Evolutionary conservation across 106 monocot species (phyloP), one percentile per base, ranked within the genome.

Genomic region (Dioscorea dumetorum): DNA sequence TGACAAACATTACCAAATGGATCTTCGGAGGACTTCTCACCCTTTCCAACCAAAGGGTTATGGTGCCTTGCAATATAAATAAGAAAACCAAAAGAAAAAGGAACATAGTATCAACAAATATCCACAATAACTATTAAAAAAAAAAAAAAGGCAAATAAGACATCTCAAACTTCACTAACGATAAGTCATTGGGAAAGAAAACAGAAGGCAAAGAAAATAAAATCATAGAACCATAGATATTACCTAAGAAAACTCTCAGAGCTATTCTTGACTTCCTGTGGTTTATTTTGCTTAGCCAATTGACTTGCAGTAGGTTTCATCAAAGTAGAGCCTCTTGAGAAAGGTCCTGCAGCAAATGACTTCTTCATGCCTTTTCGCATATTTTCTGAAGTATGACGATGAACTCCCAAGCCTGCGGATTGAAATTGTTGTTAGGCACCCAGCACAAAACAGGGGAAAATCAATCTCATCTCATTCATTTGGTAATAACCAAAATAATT

Each of bases 261-360:
- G 23, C 3, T 24, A 64, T 32, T 41, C 56, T 67, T 78, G 22
- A 60, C 54, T 52, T 72, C 65, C n/a, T 48, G 34, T 62, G 48
- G 57, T 33, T 50, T 51, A 67, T 71, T 81, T 83, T 86, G 80
- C 61, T 81, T 88, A 59, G 91, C 91, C 79, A 95, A 68, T 24
- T 84, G 85, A 75, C 88, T 84, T 73, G 81, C 83, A 54, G 95
- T 95, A 60, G 91, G 85, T 68, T 91, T 95, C 95, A 91, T 88
- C 57, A 91, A 82, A 62, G 81, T 91, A 24, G 95, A 84, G 56
- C 76, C 13, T 57, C 57, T 86, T 49, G 73, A 54, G 51, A 76
- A 54, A 20, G 66, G 69, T 17, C 56, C 48, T 64, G 75, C 88
- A 12, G 12, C 18, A 12, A 65, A 17, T 24, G 61, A 64, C 63